Conservation (phyloP, 2,329 filamentous ascomycete species). For the Fusarium cicatricum region DNA sequence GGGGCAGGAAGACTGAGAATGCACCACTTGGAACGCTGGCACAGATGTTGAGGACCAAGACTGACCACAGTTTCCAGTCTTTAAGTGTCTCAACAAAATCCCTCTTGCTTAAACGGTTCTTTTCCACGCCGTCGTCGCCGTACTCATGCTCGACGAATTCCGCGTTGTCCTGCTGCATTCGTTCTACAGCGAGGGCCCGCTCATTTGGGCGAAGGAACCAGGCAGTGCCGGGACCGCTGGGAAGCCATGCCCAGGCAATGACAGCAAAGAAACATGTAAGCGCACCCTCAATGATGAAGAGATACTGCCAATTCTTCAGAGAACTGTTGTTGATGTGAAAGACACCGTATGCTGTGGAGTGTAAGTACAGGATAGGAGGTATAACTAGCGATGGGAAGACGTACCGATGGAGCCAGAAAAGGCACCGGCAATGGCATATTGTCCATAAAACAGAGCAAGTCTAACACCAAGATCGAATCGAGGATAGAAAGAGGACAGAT, state of each 20-base stretch:
- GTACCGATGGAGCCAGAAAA: slow-evolving; percentile 42
- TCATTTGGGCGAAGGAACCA: slow-evolving; percentile 39
- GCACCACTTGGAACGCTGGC: slow-evolving; percentile 41
- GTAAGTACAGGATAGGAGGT: slow-evolving; percentile 1
- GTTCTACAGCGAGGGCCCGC: slow-evolving; percentile 32
- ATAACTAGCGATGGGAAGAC: slow-evolving; percentile 2
- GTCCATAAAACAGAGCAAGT: slow-evolving; percentile 42
- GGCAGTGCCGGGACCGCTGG: slow-evolving; percentile 37
- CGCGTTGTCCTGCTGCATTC: slow-evolving; percentile 37
- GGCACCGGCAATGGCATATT: slow-evolving; percentile 41
- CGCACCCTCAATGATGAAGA: slow-evolving; percentile 74
- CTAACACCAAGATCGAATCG: slow-evolving; percentile 38
- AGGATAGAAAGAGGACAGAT: slow-evolving; percentile 40
- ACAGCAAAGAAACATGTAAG: slow-evolving; percentile 45
- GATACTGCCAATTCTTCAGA: slow-evolving; percentile 69
- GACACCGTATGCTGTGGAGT: slow-evolving; percentile 37
- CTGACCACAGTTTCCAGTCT: slow-evolving; percentile 42
- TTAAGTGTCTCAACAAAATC: slow-evolving; percentile 41
- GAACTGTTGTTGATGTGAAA: slow-evolving; percentile 36
- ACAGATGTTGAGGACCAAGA: slow-evolving; percentile 39
- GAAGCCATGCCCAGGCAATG: slow-evolving; percentile 39
- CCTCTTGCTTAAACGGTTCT: slow-evolving; percentile 33
- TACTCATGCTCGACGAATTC: slow-evolving; percentile 40
- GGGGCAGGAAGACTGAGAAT: slow-evolving; percentile 40
- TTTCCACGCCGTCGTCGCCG: slow-evolving; percentile 38